Percentiles rank a stretch among this genome's conserved stretches.
Conservation (phyloP, 495 filamentous ascomycete species). For the Hypoxylon lenormandii region DNA sequence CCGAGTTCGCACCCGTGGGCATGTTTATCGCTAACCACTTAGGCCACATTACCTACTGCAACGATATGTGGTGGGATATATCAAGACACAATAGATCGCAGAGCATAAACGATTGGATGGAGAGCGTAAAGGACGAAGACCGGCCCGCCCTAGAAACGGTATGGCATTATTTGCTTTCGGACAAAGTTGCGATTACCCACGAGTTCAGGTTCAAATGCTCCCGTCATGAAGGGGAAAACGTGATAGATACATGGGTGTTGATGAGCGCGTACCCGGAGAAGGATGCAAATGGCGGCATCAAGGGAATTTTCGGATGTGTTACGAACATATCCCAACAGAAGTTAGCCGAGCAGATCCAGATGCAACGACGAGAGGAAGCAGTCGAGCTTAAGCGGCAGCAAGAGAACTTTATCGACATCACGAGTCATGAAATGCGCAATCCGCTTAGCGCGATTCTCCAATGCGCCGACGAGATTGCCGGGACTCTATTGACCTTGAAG, state of each 20-base stretch:
- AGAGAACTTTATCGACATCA: slow-evolving; percentile 90
- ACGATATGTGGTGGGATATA: slow-evolving; percentile 79
- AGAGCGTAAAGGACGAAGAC: slow-evolving; percentile 72
- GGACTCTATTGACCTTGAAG: slow-evolving; percentile 61
- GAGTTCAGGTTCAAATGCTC: slow-evolving; percentile 76
- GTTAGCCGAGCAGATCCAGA: slow-evolving; percentile 73
- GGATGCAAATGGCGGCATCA: slow-evolving; percentile 66
- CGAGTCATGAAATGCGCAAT: slow-evolving; percentile 88
- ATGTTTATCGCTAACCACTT: slow-evolving; percentile 75
- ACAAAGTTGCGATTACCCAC: slow-evolving; percentile 67
- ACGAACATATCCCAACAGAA: slow-evolving; percentile 70
- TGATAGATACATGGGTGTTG: slow-evolving; percentile 76
- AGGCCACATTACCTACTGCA: slow-evolving; percentile 75
- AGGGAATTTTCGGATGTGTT: slow-evolving; percentile 76
- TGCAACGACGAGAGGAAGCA: slow-evolving; percentile 69
- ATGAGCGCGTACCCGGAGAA: slow-evolving; percentile 77
- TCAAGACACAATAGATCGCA: slow-evolving; percentile 66
- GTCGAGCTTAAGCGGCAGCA: slow-evolving; percentile 75
- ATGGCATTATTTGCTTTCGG: slow-evolving; percentile 69
- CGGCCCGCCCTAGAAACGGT: slow-evolving; percentile 61
- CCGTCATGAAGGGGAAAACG: slow-evolving; percentile 69
- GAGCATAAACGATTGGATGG: slow-evolving; percentile 72
- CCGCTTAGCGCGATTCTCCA: slow-evolving; percentile 84
- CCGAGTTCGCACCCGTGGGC: slow-evolving; percentile 77
- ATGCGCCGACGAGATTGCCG: slow-evolving; percentile 80